Conservation (phyloP, 495 filamentous ascomycete species). For the Trichoderma erinaceum region DNA sequence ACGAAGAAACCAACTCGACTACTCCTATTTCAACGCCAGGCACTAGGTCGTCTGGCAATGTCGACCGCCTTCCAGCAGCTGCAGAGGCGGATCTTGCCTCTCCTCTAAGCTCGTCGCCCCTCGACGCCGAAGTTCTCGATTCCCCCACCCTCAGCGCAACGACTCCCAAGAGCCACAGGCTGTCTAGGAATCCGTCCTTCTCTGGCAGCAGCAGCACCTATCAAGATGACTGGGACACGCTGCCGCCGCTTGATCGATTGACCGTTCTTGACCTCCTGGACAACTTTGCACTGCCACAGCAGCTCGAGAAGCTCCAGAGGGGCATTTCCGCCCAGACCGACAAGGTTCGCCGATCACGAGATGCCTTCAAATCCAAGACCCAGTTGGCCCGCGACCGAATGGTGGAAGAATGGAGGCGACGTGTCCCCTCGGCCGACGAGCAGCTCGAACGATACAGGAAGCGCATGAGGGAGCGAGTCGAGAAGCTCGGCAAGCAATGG, state of each 20-base stretch:
- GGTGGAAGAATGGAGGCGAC: slow-evolving; percentile 79
- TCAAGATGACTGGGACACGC: slow-evolving; percentile 82
- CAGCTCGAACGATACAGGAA: slow-evolving; percentile 85
- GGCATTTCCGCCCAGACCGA: slow-evolving; percentile 74
- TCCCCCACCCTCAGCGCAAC: slow-evolving; percentile 41
- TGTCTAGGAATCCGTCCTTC: slow-evolving; percentile 70
- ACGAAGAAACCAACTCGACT: slow-evolving; percentile 35
- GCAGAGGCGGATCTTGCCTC: slow-evolving; percentile 5
- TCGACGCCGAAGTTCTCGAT: slow-evolving; percentile 34
- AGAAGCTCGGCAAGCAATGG: slow-evolving; percentile 78
- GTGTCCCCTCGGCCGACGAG: slow-evolving; percentile 79
- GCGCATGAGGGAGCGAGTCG: slow-evolving; percentile 81
- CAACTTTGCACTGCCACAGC: slow-evolving; percentile 82
- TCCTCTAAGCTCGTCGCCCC: slow-evolving; percentile 31
- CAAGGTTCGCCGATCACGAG: slow-evolving; percentile 73
- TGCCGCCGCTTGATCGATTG: slow-evolving; percentile 82
- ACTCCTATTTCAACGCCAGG: slow-evolving; percentile 25
- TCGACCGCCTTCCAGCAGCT: neutral
- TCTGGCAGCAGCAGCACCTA: slow-evolving; percentile 70
- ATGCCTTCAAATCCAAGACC: slow-evolving; percentile 54
- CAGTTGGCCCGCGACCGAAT: slow-evolving; percentile 59
- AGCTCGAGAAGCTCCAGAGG: slow-evolving; percentile 80
- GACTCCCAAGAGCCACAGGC: slow-evolving; percentile 42
- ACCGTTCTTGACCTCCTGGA: slow-evolving; percentile 91
- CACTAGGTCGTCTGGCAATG: slow-evolving; percentile 30